Evolutionary conservation across 108 stramenopile species (phyloP).

Genomic region (Pseudonitzschia pungens): DNA sequence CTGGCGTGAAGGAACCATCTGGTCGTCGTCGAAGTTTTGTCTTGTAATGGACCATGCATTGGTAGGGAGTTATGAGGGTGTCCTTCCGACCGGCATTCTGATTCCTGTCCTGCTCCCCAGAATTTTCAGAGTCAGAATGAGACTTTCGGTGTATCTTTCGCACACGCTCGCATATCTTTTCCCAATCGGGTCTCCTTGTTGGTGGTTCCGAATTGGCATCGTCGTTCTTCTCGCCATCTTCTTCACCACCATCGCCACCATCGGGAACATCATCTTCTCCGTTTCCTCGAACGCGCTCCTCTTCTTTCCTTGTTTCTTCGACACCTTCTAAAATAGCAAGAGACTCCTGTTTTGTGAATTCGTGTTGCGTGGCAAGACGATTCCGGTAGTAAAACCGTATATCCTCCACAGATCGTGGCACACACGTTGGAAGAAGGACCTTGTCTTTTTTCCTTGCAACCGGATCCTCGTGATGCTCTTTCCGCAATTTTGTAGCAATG

Average conservation of each 20-base stretch:
- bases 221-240: conserved; percentile 2
- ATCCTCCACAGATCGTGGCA: conserved; percentile 7
- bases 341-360: neutral
- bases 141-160: conserved; percentile 12
- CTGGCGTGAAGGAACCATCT: conserved; percentile 45
- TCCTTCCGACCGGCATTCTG: neutral
- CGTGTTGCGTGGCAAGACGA: conserved; percentile 1
- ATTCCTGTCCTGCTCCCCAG: conserved; percentile 19
- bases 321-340: conserved; percentile 20
- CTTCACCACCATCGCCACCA: neutral
- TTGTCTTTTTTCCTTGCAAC: conserved; percentile 4
- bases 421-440: neutral
- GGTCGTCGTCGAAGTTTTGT: conserved; percentile 31
- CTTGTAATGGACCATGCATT: conserved; percentile 45
- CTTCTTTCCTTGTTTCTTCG: neutral
- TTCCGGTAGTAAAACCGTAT: conserved; percentile 4
- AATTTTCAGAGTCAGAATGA: conserved; percentile 29
- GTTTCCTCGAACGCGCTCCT: neutral
- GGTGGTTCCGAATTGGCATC: neutral
- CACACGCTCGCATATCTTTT: conserved; percentile 7
- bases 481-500: neutral
- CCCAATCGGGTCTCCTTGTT: neutral
- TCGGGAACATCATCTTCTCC: neutral
- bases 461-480: conserved; percentile 7
- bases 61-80: conserved; percentile 41